These are phyloP conservation scores for Yarrowia osloensis DNA, from an alignment of 805 yeast species.

Conservation along the genomic window DNA sequence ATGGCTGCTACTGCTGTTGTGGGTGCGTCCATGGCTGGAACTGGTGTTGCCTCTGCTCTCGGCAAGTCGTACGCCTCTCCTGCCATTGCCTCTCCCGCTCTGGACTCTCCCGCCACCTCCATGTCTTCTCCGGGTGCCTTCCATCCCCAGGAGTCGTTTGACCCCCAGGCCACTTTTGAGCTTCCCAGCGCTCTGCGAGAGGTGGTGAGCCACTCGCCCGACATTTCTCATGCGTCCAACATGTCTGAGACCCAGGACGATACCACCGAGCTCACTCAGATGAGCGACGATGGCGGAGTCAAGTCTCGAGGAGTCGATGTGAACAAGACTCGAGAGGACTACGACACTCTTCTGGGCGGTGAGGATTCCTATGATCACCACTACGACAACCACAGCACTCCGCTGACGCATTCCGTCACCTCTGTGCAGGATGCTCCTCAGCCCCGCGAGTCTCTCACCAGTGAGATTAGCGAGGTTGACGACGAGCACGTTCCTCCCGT, in stretches of 20 bases:
- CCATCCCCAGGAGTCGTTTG: constrained; percentile 12
- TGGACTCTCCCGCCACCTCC: neutral
- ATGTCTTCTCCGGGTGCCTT: constrained; percentile 17
- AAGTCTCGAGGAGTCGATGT: neutral
- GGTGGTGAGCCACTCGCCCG: constrained; percentile 1
- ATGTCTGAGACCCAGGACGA: constrained; percentile 13
- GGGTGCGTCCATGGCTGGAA: constrained; percentile 20
- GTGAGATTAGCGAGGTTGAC: constrained; percentile 27
- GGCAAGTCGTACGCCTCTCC: constrained; percentile 12
- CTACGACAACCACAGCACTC: constrained; percentile 7
- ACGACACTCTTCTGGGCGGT: constrained; percentile 10
- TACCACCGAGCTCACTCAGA: neutral
- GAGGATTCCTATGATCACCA: neutral
- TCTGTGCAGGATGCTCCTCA: constrained; percentile 4
- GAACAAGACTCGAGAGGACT: neutral
- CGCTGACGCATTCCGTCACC: constrained; percentile 8
- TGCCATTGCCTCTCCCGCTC: neutral
- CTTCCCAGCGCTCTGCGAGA: constrained; percentile 4
- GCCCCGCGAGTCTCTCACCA: constrained; percentile 18
- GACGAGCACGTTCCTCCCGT: neutral
- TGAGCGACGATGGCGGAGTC: neutral
- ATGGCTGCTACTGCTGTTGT: constrained; percentile 18
- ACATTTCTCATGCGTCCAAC: constrained; percentile 8
- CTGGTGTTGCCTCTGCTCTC: constrained; percentile 14
- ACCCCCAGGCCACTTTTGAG: constrained; percentile 17